These are phyloP conservation scores for Cladosporium velox DNA, from an alignment of 2,329 filamentous ascomycete species.

Conservation along the genomic window DNA sequence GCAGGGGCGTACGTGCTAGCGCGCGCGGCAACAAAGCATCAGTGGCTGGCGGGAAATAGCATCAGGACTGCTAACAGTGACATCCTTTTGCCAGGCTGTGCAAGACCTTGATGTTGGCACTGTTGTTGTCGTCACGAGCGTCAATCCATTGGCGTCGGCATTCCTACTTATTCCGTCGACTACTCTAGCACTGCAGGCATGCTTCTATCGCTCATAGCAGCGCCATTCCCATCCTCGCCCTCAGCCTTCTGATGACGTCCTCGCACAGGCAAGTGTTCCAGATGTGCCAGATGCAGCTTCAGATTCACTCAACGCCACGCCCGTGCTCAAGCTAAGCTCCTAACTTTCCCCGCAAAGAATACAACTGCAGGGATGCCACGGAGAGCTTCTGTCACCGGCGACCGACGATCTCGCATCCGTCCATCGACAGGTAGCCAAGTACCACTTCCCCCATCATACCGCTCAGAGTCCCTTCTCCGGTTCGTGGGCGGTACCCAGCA, in stretches of 20 bases:
- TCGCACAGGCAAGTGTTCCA: background rate
- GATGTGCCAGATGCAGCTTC: conserved; percentile 6
- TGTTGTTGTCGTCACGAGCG: background rate
- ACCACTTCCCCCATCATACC: background rate
- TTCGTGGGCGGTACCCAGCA: background rate
- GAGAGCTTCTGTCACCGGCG: conserved; percentile 1
- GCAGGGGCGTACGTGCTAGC: conserved; percentile 13
- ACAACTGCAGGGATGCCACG: conserved; percentile 7
- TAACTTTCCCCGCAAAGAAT: conserved; percentile 9
- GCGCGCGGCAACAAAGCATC: background rate
- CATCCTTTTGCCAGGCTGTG: background rate
- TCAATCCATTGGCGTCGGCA: background rate
- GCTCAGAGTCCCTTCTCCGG: background rate
- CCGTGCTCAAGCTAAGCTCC: conserved; percentile 15
- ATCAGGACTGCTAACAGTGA: background rate
- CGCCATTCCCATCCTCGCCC: background rate
- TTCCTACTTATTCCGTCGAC: background rate
- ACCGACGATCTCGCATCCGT: conserved; percentile 6
- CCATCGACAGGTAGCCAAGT: conserved; percentile 10
- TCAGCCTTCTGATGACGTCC: background rate
- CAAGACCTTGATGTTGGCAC: background rate
- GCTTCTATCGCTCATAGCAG: background rate
- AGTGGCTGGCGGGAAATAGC: conserved; percentile 10
- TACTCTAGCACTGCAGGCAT: background rate
- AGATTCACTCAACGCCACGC: background rate